Base-by-base conservation (phyloP, 768 basidiomycete species). In the Auricularia cornea region DNA sequence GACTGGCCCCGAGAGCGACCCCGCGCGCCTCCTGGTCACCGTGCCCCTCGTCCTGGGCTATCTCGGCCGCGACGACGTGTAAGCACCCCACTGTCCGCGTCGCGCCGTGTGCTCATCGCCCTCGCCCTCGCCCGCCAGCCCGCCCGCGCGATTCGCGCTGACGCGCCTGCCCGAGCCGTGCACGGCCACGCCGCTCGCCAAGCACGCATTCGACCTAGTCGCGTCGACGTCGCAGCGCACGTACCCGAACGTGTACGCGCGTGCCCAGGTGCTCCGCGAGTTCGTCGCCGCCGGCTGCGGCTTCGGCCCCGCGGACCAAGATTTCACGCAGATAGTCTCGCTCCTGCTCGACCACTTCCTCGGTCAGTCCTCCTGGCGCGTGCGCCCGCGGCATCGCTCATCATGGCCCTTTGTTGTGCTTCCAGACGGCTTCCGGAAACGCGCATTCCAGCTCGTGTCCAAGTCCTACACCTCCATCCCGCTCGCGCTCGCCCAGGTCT, bases 391-490 rank as follows among this genome's bases (percentile, higher is more conserved):
- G n/a, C n/a, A n/a, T n/a, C n/a, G n/a, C n/a, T n/a, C n/a, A n/a
- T 59, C 2, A 10, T 35, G 20, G 35, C 35, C 16, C 16, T 38
- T 38, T 20, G 14, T 59, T 59, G n/a, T 23, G 52, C 32, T 59
- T 20, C 44, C 64, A 90, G 89, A 82, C 3, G 70, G 77, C 10
- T 90, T 89, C 73, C 84, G 86, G 52, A 69, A 69, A 62, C 79
- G 83, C 64, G 85, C 84, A 0, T 79, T 87, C 65, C 67, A 68
- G 1, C 76, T 90, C 10, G 68, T 90, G 26, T 80, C 84, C 10
- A 82, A 78, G 67, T 86, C 86, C n/a, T 90, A 88, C 72, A 80
- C 82, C 2, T 84, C 85, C 1, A 73, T 91, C 28, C 80, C 83
- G 14, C 64, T 85, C 12, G 62, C 79, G 2, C 76, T 85, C 3